Base-by-base conservation (phyloP, 2,329 filamentous ascomycete genomes). In the Pseudogymnoascus sp. region DNA sequence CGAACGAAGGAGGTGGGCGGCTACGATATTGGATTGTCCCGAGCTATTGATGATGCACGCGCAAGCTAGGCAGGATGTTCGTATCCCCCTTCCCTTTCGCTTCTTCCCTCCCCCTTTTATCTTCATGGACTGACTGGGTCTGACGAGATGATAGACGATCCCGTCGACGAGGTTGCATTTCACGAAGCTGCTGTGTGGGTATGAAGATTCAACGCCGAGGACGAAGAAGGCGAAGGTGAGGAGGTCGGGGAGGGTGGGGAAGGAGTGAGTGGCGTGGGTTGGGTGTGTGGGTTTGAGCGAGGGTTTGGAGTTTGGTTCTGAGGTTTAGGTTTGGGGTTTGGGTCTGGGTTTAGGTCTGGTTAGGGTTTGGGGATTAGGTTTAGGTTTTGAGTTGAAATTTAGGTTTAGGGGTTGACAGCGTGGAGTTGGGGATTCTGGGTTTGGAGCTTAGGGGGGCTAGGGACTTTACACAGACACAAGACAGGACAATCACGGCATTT, bases 1-100 rank as follows among this genome's bases (percentile, higher is more conserved):
- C 3, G 79, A 83, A 65, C 73, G 75, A 3, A 78, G 79, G 12
- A 76, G 79, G 49, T 76, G 79, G 65, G 84, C 84, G 11, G 75
- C 80, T 19, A 75, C 79, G 9, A 77, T 86, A 39, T 77, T 87
- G 2, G 81, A 84, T 65, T 79, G 72, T 25, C 84, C 83, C 0
- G 84, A 86, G 68, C 73, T 82, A 62, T 73, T 87, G 58, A 82
- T 84, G 77, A 84, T 84, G 76, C 79, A 83, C 42, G 81, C 84
- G 2, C 78, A 81, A 66, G 79, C 79, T 65, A 76, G 77, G 30
- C 77, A 78, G 33, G 80, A 84, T 67, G 84, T 87, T 70, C 67
- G 81, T 76, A 7, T 5, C 33, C 41, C 30, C 55, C 39, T n/a
- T 36, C 14, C 28, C 28, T 1, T 36, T 60, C 23, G 30, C 38